phyloP scores from a whole-genome alignment of 106 monocot species.

The Dendrobium huoshanense region DNA sequence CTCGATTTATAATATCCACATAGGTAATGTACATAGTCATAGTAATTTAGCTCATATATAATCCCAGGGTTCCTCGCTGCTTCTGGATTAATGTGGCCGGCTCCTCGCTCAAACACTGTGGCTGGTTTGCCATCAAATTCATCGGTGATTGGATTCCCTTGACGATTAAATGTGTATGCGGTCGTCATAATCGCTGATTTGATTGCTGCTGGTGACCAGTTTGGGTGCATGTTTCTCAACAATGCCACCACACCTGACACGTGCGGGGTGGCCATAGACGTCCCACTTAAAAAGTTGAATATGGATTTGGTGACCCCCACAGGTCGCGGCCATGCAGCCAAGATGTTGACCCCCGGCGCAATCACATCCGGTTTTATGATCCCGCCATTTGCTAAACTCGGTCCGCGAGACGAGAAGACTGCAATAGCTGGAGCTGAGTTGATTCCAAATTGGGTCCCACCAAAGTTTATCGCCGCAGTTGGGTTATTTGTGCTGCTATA shows the following conservation, averaged over 20 bases:
- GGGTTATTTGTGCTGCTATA: slow-evolving; percentile 10
- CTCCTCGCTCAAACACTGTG: slow-evolving; percentile 29
- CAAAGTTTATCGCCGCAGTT: slow-evolving; percentile 23
- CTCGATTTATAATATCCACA: slow-evolving; percentile 6
- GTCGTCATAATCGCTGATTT: slow-evolving; percentile 38
- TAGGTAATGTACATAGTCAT: slow-evolving; percentile 32
- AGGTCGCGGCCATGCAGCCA: slow-evolving; percentile 24
- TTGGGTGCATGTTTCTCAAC: slow-evolving; percentile 19
- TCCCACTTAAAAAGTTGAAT: slow-evolving; percentile 33
- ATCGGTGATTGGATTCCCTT: slow-evolving; percentile 15
- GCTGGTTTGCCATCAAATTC: slow-evolving; percentile 9
- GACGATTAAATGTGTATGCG: slow-evolving; percentile 7
- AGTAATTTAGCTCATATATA: slow-evolving; percentile 22
- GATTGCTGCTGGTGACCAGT: slow-evolving; percentile 37
- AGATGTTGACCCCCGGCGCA: slow-evolving; percentile 44
- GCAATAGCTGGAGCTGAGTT: slow-evolving; percentile 29
- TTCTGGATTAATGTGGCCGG: slow-evolving; percentile 33
- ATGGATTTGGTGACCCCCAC: slow-evolving; percentile 18
- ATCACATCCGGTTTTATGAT: slow-evolving; percentile 41
- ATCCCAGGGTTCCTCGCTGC: slow-evolving; percentile 29
- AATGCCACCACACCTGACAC: slow-evolving; percentile 33
- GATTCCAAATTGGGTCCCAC: slow-evolving; percentile 20
- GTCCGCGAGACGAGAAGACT: slow-evolving; percentile 33
- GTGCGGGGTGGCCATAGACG: slow-evolving; percentile 46
- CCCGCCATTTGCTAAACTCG: slow-evolving; percentile 25